phyloP scores from a whole-genome alignment of 345 rosid species.

The Salix exigua region DNA sequence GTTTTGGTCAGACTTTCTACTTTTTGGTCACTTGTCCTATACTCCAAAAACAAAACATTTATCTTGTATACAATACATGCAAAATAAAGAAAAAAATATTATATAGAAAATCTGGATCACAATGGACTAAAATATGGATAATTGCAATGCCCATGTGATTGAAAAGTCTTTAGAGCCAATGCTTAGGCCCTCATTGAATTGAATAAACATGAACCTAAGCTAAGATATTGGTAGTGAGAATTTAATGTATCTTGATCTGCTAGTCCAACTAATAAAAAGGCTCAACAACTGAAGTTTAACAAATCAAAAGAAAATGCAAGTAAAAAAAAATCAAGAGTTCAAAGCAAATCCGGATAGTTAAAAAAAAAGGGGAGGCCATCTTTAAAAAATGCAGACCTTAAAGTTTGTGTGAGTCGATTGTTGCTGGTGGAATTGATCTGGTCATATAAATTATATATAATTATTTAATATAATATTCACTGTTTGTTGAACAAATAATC shows the following conservation, averaged over 20 bases:
- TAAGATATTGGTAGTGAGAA: not conserved
- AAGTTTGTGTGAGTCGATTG: not conserved
- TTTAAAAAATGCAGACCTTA: not conserved
- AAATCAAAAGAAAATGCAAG: not conserved
- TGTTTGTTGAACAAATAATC: too few relatives aligned
- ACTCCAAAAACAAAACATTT: not conserved
- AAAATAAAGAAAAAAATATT: not conserved
- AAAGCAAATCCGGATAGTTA: not conserved
- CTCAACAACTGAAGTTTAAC: not conserved
- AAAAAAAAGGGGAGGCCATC: not conserved
- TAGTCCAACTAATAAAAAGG: not conserved
- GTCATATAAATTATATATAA: too few relatives aligned
- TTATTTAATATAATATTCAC: too few relatives aligned
- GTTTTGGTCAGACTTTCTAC: constrained; percentile 12
- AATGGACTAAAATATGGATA: not conserved
- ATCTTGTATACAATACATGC: not conserved
- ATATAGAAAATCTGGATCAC: not conserved
- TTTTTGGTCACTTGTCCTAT: constrained; percentile 19
- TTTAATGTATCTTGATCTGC: not conserved
- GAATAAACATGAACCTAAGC: not conserved
- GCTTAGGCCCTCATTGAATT: not conserved
- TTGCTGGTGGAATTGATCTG: not conserved
- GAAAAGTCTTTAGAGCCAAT: not conserved
- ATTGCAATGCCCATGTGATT: not conserved
- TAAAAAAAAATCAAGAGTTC: not conserved